These are phyloP conservation scores for Ophioceras dolichostomum DNA, from an alignment of 2,329 filamentous ascomycete genomes.

Conservation along the genomic window DNA sequence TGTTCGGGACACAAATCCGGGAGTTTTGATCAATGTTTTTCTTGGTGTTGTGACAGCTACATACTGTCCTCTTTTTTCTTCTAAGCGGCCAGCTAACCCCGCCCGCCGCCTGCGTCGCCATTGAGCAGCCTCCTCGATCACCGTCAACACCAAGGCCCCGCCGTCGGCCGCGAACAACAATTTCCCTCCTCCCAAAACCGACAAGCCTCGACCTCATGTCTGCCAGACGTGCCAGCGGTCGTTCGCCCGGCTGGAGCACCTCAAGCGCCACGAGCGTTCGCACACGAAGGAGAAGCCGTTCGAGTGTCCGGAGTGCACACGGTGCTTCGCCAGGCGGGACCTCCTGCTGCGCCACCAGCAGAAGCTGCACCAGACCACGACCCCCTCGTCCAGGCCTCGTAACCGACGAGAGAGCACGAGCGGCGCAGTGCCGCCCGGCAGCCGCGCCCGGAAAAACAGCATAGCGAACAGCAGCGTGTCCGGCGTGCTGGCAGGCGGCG, in stretches of 20 bases:
- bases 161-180: constrained; percentile 21
- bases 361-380: constrained; percentile 90
- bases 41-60: too few species aligned
- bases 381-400: constrained; percentile 74
- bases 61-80: neutral
- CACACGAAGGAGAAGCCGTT: constrained; percentile 99
- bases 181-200: constrained; percentile 82
- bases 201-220: constrained; percentile 92
- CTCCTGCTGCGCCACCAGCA: constrained; percentile 90
- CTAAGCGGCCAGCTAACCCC: neutral
- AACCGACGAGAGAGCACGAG: constrained; percentile 85
- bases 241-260: constrained; percentile 87
- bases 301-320: constrained; percentile 84
- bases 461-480: constrained; percentile 47
- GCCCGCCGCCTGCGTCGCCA: neutral
- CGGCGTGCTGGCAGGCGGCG: constrained; percentile 30
- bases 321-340: constrained; percentile 92
- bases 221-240: constrained; percentile 85
- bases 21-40: too few species aligned
- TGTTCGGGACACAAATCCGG: too few species aligned
- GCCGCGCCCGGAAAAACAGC: constrained; percentile 84
- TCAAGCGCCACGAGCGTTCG: constrained; percentile 96
- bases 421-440: constrained; percentile 51
- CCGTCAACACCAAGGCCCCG: constrained; percentile 31
- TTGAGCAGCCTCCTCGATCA: constrained; percentile 38